Conservation (phyloP, 768 basidiomycete genomes). For the Butyriboletus loyo region DNA sequence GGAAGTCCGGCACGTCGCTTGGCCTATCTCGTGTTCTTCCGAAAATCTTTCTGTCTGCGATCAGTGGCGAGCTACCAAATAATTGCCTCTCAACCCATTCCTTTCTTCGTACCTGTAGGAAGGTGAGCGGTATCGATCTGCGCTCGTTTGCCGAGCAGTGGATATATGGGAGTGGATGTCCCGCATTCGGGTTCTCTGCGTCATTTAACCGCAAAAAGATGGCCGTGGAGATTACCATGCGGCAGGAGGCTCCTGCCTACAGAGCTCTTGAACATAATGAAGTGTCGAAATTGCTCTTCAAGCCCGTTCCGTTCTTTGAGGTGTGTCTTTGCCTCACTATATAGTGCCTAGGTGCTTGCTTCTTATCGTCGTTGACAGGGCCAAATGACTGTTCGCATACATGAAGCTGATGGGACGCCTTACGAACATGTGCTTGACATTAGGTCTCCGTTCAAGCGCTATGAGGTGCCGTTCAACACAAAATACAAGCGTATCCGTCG, state of each 20-base stretch:
- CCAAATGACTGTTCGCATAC: constrained; percentile 97
- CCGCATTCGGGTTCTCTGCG: constrained; percentile 84
- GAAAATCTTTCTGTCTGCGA: constrained; percentile 90
- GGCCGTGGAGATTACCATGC: constrained; percentile 94
- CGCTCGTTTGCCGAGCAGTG: constrained; percentile 96
- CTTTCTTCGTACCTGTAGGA: constrained; percentile 89
- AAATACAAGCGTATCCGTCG: constrained; percentile 96
- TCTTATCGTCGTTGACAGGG: constrained; percentile 48
- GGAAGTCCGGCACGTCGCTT: constrained; percentile 92
- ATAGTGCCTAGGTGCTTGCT: not conserved
- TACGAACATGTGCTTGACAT: constrained; percentile 98
- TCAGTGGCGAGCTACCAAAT: constrained; percentile 84
- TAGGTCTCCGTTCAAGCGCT: constrained; percentile 82
- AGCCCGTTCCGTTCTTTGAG: constrained; percentile 89
- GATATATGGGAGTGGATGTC: constrained; percentile 98
- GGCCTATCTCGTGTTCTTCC: constrained; percentile 94
- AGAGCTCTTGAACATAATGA: constrained; percentile 64
- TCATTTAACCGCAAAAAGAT: constrained; percentile 97
- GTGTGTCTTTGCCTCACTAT: constrained; percentile 36
- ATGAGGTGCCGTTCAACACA: constrained; percentile 97
- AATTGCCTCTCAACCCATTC: constrained; percentile 86
- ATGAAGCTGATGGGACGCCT: constrained; percentile 98
- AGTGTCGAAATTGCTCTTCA: constrained; percentile 61
- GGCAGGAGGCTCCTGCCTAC: constrained; percentile 81
- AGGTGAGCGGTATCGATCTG: constrained; percentile 88